Conservation (phyloP, 1,284 basidiomycete species). For the Macrocystidia cucumis region DNA sequence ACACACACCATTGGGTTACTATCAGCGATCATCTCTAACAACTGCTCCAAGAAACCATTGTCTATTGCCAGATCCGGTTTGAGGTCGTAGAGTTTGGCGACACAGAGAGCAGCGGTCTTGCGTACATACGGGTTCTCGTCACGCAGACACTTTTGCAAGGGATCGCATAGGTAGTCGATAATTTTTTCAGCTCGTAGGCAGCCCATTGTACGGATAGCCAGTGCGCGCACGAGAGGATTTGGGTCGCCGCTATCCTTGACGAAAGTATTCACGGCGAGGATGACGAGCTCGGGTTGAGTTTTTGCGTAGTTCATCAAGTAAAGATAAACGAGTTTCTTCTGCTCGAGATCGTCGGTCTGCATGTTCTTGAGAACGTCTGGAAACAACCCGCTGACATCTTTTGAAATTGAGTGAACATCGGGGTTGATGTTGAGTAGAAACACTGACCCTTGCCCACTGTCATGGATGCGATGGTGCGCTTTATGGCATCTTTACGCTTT, state of each 20-base stretch:
- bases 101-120: conserved; percentile 93
- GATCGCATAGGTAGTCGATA: conserved; percentile 95
- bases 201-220: conserved; percentile 98
- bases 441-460: conserved; percentile 84
- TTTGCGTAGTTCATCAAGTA: conserved; percentile 99
- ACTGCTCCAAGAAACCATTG: conserved; percentile 86
- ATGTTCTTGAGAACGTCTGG: conserved; percentile 99
- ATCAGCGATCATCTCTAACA: conserved; percentile 90
- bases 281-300: conserved; percentile 95
- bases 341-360: conserved; percentile 91
- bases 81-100: conserved; percentile 95
- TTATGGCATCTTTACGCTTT: conserved; percentile 97
- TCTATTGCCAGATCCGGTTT: conserved; percentile 94
- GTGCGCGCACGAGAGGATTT: conserved; percentile 92
- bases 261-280: conserved; percentile 97
- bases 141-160: conserved; percentile 82
- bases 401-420: background rate
- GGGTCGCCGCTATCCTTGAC: conserved; percentile 96
- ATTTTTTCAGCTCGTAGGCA: conserved; percentile 97
- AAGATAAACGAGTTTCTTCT: conserved; percentile 96
- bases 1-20: conserved; percentile 89
- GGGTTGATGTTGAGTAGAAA: conserved; percentile 1
- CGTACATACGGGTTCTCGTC: conserved; percentile 98
- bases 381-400: conserved; percentile 92
- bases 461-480: conserved; percentile 93